A percentile compares a stretch with the other conserved stretches of the same genome.
phyloP scores from a whole-genome alignment of 1,139 yeast genomes.

The Kurtzmaniella quercitrusa region DNA sequence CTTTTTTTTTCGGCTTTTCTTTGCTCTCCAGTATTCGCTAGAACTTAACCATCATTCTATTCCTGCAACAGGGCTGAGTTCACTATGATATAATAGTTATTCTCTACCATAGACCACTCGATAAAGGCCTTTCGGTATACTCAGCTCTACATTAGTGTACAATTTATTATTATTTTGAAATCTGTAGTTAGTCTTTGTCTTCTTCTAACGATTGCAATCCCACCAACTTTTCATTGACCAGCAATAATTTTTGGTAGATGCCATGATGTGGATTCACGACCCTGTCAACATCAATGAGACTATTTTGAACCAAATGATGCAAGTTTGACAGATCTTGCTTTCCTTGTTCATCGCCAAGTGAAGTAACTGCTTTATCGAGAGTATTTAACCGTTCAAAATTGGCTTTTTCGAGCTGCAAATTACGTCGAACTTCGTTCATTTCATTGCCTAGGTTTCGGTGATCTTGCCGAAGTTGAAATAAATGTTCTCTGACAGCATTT shows the following conservation, averaged over 20 bases:
- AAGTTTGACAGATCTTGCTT: neutral
- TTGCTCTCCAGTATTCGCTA: no score
- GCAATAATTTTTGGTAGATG: constrained; percentile 27
- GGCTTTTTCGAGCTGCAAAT: constrained; percentile 22
- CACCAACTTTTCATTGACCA: constrained; percentile 29
- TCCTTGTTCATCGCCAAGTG: constrained; percentile 2
- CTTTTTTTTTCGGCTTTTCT: no score
- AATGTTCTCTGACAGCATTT: constrained; percentile 34
- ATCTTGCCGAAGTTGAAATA: constrained; percentile 34
- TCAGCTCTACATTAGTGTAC: neutral
- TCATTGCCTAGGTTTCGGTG: constrained; percentile 38
- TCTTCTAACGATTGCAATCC: constrained; percentile 5
- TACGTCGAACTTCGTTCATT: constrained; percentile 32
- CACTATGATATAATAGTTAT: no score
- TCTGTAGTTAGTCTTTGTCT: neutral
- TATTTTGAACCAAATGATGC: constrained; percentile 7
- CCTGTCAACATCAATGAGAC: constrained; percentile 15
- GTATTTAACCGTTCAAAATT: constrained; percentile 20
- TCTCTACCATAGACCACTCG: no score
- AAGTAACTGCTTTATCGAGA: constrained; percentile 14
- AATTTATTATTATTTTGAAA: neutral
- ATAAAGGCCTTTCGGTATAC: no score
- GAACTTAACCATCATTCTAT: no score
- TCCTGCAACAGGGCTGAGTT: no score
- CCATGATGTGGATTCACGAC: constrained; percentile 40